Evolutionary conservation across 2,329 filamentous ascomycete genomes (phyloP), one percentile per base, ranked within the genome.

Genomic region (Colletotrichum limetticola): DNA sequence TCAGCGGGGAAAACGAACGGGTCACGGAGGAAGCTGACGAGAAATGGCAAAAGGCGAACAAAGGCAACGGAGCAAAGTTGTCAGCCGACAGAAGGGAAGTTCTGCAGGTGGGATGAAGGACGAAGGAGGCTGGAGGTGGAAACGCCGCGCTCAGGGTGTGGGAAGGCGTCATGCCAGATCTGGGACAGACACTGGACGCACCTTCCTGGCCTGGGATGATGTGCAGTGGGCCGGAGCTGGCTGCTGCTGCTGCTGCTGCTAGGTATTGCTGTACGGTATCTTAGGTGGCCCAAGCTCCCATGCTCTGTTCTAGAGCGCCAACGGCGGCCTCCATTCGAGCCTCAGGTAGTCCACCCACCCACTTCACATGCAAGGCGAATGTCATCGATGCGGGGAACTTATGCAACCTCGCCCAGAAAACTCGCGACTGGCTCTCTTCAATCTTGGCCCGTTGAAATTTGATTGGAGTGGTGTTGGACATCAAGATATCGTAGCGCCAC

Each of bases 251-350:
- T 49, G 42, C 42, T 35, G 11, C 42, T 49, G 42, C 42, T 49
- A 32, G 42, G 19, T 35, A 12, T 1, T 35, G 32, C 9, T 12
- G 32, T 35, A 12, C 11, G 12, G 32, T 35, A 12, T 11, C 32
- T 35, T 60, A 65, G 71, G 59, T 77, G 76, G 76, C 75, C 76
- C 75, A 79, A 53, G 78, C 78, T 78, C 88, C 77, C 87, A 89
- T 52, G 4, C 3, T 59, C 28, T 26, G 46, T 46, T 62, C 58
- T 58, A 42, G 12, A 68, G 64, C 52, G 35, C 64, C 65, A 62
- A 24, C 58, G 26, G 35, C 64, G 37, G 63, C 64, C 63, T 56
- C 28, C 22, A 68, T 30, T 42, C 16, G 37, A 19, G 16, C 37
- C 37, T 42, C 37, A 42, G 37, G 12, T 28, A 16, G 35, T 26